Evolutionary conservation across 1,139 yeast genomes (phyloP).

Genomic region (Komagataea norvegica): DNA sequence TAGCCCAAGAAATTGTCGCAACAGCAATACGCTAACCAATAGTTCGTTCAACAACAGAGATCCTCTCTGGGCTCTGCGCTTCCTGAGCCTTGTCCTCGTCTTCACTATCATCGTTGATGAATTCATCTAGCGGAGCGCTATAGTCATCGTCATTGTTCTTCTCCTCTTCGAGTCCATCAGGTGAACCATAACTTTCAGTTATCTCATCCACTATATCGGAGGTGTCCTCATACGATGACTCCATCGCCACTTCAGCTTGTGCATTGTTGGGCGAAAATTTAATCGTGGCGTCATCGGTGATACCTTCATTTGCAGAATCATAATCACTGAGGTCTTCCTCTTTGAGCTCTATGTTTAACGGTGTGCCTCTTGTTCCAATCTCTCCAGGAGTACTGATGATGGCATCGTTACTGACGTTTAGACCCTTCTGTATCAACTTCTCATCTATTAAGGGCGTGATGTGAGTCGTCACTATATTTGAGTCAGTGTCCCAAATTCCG

Average conservation of each 20-base stretch:
- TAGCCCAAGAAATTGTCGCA: too few relatives aligned
- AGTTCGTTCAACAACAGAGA: too few relatives aligned
- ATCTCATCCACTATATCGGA: slow-evolving; percentile 13
- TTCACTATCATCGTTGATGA: slow-evolving; percentile 1
- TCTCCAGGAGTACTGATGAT: slow-evolving; percentile 6
- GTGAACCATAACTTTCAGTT: slow-evolving; percentile 1
- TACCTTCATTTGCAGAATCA: too few relatives aligned
- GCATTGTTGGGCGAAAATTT: too few relatives aligned
- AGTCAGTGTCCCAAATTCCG: slow-evolving; percentile 47
- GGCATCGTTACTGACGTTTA: slow-evolving; percentile 10
- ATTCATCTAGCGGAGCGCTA: neutral
- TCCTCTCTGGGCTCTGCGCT: too few relatives aligned
- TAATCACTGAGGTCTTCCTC: neutral
- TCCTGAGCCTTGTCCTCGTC: neutral
- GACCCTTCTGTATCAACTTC: slow-evolving; percentile 1
- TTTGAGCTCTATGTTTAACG: slow-evolving; percentile 5
- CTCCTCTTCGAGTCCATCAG: slow-evolving; percentile 15
- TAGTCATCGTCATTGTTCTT: slow-evolving; percentile 20
- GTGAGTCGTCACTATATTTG: slow-evolving; percentile 28
- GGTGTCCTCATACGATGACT: too few relatives aligned
- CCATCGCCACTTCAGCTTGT: too few relatives aligned
- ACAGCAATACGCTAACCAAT: too few relatives aligned
- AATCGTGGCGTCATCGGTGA: neutral
- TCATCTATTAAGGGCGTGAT: slow-evolving; percentile 30
- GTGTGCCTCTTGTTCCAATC: slow-evolving; percentile 3